Conservation (phyloP, 2,329 filamentous ascomycete genomes). For the Trichoderma endophyticum region DNA sequence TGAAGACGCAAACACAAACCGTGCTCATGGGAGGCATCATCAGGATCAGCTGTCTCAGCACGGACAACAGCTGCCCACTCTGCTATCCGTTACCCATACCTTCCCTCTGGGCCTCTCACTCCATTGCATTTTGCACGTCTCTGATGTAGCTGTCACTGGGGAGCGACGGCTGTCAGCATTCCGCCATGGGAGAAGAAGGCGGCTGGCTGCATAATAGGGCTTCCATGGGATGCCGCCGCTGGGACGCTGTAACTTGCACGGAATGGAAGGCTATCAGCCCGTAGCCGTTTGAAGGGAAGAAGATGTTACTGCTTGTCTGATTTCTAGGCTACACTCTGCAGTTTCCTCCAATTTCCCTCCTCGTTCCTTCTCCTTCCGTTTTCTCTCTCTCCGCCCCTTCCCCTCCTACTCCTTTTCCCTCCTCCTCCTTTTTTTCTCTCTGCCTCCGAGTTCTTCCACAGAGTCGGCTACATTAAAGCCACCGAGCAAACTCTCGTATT, state of each 20-base stretch:
- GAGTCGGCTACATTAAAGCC: not conserved
- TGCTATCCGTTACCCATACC: not conserved
- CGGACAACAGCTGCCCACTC: not conserved
- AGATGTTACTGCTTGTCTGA: not conserved
- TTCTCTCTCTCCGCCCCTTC: not conserved
- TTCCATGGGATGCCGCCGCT: not conserved
- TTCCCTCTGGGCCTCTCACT: not conserved
- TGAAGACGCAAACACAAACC: not conserved
- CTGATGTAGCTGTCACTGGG: constrained; percentile 6
- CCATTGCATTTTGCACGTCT: not conserved
- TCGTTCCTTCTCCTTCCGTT: not conserved
- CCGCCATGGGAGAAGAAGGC: not conserved
- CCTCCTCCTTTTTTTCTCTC: not conserved
- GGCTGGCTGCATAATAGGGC: not conserved
- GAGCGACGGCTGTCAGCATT: not conserved
- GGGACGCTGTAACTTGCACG: not conserved
- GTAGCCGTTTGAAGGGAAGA: not conserved
- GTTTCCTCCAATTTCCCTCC: not conserved
- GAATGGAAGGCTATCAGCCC: not conserved
- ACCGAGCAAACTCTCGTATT: not conserved
- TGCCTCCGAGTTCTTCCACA: not conserved
- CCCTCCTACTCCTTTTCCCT: not conserved
- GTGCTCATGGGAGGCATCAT: not conserved
- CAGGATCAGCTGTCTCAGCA: not conserved
- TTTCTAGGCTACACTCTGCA: not conserved